Conservation (phyloP, 1,284 basidiomycete genomes). For the Exobasidium cylindrosporum region DNA sequence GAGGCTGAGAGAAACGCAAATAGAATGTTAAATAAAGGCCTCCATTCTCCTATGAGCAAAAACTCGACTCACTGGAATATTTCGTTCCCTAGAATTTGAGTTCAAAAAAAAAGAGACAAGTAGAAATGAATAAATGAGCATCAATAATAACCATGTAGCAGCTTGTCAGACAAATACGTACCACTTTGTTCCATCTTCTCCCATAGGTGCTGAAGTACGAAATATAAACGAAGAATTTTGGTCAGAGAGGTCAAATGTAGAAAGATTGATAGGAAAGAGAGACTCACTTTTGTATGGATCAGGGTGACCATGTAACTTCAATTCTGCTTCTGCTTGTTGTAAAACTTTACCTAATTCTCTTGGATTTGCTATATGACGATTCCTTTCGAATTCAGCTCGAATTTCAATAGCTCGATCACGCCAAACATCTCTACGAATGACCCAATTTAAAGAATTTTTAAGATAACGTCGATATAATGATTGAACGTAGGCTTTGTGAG, state of each 20-base stretch:
- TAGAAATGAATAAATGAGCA: background rate
- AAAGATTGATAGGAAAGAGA: background rate
- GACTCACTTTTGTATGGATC: conserved; percentile 84
- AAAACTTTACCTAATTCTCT: conserved; percentile 77
- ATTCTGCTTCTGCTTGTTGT: conserved; percentile 73
- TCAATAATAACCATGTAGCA: too few species aligned
- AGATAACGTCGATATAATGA: conserved; percentile 83
- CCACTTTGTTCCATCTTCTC: conserved; percentile 55
- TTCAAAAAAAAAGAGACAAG: conserved; percentile 1
- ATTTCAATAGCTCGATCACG: conserved; percentile 77
- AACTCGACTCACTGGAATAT: conserved; percentile 29
- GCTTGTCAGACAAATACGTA: conserved; percentile 18
- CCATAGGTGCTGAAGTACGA: conserved; percentile 40
- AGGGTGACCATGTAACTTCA: conserved; percentile 72
- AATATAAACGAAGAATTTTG: background rate
- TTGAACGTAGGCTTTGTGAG: conserved; percentile 82
- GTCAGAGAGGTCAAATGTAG: too few species aligned
- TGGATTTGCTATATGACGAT: conserved; percentile 85
- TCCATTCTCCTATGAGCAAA: conserved; percentile 8
- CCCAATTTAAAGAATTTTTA: conserved; percentile 84
- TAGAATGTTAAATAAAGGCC: conserved; percentile 33
- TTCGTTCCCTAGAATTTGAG: conserved; percentile 31
- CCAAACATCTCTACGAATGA: conserved; percentile 78
- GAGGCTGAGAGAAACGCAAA: conserved; percentile 26
- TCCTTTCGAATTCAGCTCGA: conserved; percentile 83